Conservation (phyloP, 2,329 filamentous ascomycete genomes). For the Cercospora sp. region DNA sequence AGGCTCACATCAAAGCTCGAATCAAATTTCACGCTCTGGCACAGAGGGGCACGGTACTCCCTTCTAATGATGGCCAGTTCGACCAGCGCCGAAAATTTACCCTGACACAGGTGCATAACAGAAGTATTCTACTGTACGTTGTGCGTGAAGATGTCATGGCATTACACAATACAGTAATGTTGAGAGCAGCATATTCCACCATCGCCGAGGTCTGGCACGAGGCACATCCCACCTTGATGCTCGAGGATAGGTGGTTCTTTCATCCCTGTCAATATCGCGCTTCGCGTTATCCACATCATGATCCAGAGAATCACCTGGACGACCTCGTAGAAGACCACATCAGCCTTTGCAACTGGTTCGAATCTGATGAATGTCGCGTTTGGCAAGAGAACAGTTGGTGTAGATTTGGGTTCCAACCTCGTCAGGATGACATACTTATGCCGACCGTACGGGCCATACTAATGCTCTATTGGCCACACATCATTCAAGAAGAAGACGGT, state of each 20-base stretch:
- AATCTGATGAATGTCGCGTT: not conserved
- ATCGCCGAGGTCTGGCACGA: not conserved
- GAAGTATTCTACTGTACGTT: not conserved
- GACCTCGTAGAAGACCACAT: not conserved
- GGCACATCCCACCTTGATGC: not conserved
- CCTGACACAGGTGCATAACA: not conserved
- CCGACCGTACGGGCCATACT: not conserved
- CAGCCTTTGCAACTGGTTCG: not conserved
- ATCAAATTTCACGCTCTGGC: not conserved
- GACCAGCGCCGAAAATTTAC: not conserved
- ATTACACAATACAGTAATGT: not conserved
- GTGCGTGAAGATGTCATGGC: not conserved
- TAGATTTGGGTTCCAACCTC: not conserved
- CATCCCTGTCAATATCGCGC: not conserved
- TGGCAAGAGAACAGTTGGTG: not conserved
- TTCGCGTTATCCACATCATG: not conserved
- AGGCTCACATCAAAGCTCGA: not conserved
- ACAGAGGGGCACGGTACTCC: not conserved
- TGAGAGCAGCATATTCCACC: not conserved
- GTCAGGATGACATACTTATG: not conserved
- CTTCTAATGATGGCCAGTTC: not conserved
- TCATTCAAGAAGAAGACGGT: not conserved
- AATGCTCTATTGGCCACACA: not conserved
- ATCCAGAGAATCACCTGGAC: not conserved
- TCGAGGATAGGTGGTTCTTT: too few relatives aligned